Base-by-base conservation (phyloP, 768 basidiomycete species). In the Boletus coccyginus region DNA sequence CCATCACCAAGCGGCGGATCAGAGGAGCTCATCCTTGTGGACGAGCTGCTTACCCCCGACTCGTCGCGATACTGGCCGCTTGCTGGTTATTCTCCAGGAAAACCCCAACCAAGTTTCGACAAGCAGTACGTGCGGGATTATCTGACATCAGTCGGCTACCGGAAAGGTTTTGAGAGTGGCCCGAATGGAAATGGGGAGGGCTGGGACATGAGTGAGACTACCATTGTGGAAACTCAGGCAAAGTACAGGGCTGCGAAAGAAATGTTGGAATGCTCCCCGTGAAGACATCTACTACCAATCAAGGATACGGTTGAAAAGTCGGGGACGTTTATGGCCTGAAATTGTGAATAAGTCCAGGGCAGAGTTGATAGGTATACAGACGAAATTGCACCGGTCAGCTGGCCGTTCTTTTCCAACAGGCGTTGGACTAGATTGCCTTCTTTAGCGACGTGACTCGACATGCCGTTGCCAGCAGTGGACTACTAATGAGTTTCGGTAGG, bases 61-160 rank as follows among this genome's bases (percentile, higher is more conserved):
- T 98, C 94, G 13, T 97, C 94, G 17, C 83, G 96, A 33, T 99
- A 98, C 76, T 99, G 97, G 97, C 92, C 94, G 1, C 76, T 86
- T 7, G 79, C 76, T 7, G 80, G 76, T 3, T 98, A 97, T 73
- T 72, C 74, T 32, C 78, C 85, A 5, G 97, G 95, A 5, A 77
- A 81, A 36, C 67, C 85, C 0, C 96, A 97, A 72, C 83, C 88
- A 19, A 93, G 92, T 66, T 98, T 97, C 66, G 97, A 98, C 71
- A 99, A 98, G 74, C 97, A 99, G 73, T 98, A 90, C 66, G 75
- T 98, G 53, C 78, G 97, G n/a, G 95, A 98, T 68, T 92, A 93
- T 87, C 75, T 99, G 31, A 86, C 87, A 13, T 66, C 74, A 29
- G 74, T 76, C 9, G 93, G 93, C 1, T 94, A 91, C 67, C 77